Evolutionary conservation across 768 basidiomycete genomes (phyloP).

Genomic region (Leccinum boreale): DNA sequence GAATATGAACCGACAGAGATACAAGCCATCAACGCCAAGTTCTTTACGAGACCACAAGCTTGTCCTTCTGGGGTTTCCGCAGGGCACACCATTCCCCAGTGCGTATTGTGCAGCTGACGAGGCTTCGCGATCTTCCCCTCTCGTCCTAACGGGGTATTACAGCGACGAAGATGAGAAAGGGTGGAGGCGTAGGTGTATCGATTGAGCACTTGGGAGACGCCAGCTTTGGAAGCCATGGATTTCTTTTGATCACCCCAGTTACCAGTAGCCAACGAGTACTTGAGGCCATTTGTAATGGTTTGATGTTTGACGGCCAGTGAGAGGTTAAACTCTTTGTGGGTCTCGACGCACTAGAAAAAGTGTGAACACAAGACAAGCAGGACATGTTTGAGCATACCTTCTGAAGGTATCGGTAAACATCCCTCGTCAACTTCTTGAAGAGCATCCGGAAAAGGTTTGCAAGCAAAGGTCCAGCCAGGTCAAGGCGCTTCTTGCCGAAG

Average conservation of each 20-base stretch:
- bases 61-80: slow-evolving; percentile 99
- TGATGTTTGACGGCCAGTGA: slow-evolving; percentile 91
- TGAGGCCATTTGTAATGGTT: slow-evolving; percentile 96
- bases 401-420: slow-evolving; percentile 95
- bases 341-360: slow-evolving; percentile 81
- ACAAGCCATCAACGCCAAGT: slow-evolving; percentile 94
- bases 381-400: slow-evolving; percentile 55
- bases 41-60: slow-evolving; percentile 98
- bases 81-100: slow-evolving; percentile 99
- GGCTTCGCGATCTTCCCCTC: slow-evolving; percentile 99
- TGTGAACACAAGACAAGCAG: neutral
- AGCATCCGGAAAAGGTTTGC: slow-evolving; percentile 98
- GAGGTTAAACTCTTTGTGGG: slow-evolving; percentile 92
- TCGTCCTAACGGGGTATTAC: slow-evolving; percentile 96
- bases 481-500: slow-evolving; percentile 97
- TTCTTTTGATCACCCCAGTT: slow-evolving; percentile 99
- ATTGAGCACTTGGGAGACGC: slow-evolving; percentile 98
- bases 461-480: slow-evolving; percentile 91
- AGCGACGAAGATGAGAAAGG: slow-evolving; percentile 94
- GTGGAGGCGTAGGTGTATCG: slow-evolving; percentile 99
- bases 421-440: slow-evolving; percentile 93
- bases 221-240: slow-evolving; percentile 95
- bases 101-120: slow-evolving; percentile 97
- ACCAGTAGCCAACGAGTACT: slow-evolving; percentile 96
- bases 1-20: slow-evolving; percentile 97